These are phyloP conservation scores for Rozella allomycis DNA, from an alignment of 371 early-diverging fungal species.

Conservation along the genomic window DNA sequence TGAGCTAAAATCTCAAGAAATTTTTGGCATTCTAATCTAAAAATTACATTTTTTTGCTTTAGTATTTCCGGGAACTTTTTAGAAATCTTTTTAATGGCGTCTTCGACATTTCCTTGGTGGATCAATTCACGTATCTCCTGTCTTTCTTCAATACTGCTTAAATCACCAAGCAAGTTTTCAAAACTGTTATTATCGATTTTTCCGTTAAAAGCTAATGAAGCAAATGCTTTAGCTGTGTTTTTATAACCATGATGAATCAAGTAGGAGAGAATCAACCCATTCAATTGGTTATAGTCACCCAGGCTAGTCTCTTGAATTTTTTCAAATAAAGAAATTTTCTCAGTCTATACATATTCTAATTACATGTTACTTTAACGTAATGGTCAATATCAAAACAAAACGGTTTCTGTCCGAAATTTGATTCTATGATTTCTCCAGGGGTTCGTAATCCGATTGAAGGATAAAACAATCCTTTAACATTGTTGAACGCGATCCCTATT, in stretches of 20 bases:
- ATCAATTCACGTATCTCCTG: too few relatives aligned
- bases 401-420: slow-evolving; percentile 66
- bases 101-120: slow-evolving; percentile 40
- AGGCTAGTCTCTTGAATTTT: slow-evolving; percentile 52
- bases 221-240: slow-evolving; percentile 39
- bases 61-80: slow-evolving; percentile 38
- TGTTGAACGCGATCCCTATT: slow-evolving; percentile 15
- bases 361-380: slow-evolving; percentile 28
- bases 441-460: slow-evolving; percentile 79
- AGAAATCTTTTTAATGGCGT: slow-evolving; percentile 35
- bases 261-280: slow-evolving; percentile 43
- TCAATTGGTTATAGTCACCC: slow-evolving; percentile 34
- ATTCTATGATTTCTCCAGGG: slow-evolving; percentile 53
- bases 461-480: slow-evolving; percentile 23
- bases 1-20: slow-evolving; percentile 76
- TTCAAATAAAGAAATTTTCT: slow-evolving; percentile 1
- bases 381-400: slow-evolving; percentile 69
- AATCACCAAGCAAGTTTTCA: too few relatives aligned
- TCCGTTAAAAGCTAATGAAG: too few relatives aligned
- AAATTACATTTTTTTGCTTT: slow-evolving; percentile 28
- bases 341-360: not conserved
- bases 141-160: too few relatives aligned
- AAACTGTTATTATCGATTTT: too few relatives aligned
- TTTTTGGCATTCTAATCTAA: slow-evolving; percentile 51
- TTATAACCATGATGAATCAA: slow-evolving; percentile 52